Base-by-base conservation (phyloP, 2,329 filamentous ascomycete species). In the Rhynchosporium secalis region DNA sequence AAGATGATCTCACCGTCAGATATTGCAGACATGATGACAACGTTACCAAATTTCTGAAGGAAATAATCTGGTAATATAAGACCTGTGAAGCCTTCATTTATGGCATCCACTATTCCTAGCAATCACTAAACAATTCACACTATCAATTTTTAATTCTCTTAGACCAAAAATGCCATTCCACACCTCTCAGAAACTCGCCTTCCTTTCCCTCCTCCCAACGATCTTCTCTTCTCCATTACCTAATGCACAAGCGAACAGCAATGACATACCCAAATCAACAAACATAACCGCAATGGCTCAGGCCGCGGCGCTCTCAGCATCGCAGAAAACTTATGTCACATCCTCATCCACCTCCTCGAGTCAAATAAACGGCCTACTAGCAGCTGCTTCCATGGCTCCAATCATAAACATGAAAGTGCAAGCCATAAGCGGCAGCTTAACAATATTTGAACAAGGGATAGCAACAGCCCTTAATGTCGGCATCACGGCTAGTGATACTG, bases 351-450 rank as follows among this genome's bases (percentile, higher is more conserved):
- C 15, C 5, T 28, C 49, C 20, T 38, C 15, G 4, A 52, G 33
- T 40, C 33, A 49, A 2, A 20, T 58, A 31, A 62, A 62, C 13
- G 40, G 45, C 8, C 51, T 65, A 12, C 26, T 56, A 12, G 56
- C 63, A 12, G 29, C 41, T 6, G 36, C 60, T 26, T 47, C 47
- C 20, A 58, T 33, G 28, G 29, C 60, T 2, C 57, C 63, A 12
- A 20, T 31, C 33, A 51, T 62, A 12, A 61, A 61, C 5, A 48
- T 58, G 36, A 55, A 46, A 26, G 52, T 65, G 3, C 38, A 29
- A 3, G 48, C 47, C 13, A 13, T 65, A n/a, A 60, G 51, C 5
- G 47, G 45, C 31, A 55, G 26, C 5, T 45, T 65, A 5, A 62
- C 51, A 8, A 31, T 26, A 4, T 47, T 47, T 29, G 51, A 62